These are phyloP conservation scores for Fusarium foetens DNA, from an alignment of 2,329 filamentous ascomycete species.

Conservation along the genomic window DNA sequence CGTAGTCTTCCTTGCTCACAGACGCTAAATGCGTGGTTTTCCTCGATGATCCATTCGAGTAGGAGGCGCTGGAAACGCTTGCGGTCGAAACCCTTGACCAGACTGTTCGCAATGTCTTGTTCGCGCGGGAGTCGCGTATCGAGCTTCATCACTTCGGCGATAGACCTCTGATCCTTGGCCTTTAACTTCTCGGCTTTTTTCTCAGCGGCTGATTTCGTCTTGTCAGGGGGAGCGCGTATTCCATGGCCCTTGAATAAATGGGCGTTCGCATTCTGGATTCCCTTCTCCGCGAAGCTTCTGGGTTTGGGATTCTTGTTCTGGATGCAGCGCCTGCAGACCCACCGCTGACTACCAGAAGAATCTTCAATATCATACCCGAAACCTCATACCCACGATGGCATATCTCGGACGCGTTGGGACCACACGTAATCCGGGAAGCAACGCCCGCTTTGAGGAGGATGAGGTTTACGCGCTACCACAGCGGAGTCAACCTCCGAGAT, in stretches of 20 bases:
- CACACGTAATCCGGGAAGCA: no score
- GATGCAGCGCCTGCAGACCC: background rate
- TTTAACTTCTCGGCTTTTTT: background rate
- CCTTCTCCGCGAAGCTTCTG: background rate
- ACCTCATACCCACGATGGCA: background rate
- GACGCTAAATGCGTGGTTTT: background rate
- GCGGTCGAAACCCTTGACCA: background rate
- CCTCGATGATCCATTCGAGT: background rate
- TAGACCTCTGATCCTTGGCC: background rate
- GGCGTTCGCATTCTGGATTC: background rate
- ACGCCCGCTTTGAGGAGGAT: no score
- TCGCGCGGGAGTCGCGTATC: background rate
- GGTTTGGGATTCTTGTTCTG: background rate
- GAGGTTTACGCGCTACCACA: no score
- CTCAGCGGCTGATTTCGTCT: background rate
- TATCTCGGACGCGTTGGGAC: background rate
- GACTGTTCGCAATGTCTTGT: background rate
- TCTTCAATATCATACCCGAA: background rate
- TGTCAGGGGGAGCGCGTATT: background rate
- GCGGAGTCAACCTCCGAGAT: no score
- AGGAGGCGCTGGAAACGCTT: background rate
- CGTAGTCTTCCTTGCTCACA: background rate
- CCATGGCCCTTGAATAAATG: background rate
- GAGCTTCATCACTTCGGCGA: background rate
- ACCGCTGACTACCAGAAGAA: background rate